These are phyloP conservation scores for Podochytrium sp. DNA, from an alignment of 192 early-diverging fungal species.

Conservation along the genomic window DNA sequence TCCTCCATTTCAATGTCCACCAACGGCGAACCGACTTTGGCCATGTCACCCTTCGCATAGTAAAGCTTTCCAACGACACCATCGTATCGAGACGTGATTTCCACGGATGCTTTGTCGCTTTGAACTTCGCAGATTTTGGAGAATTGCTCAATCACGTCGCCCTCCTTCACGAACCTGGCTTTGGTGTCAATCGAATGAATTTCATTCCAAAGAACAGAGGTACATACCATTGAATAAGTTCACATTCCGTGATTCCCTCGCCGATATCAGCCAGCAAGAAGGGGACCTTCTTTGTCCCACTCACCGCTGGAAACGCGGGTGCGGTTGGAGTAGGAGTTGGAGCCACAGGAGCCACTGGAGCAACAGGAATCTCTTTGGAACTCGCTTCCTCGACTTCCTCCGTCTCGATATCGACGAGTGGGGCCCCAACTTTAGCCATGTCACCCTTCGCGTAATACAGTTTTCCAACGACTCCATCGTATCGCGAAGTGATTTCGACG, in stretches of 20 bases:
- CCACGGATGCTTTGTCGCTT: slow-evolving; percentile 96
- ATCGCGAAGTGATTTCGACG: slow-evolving; percentile 97
- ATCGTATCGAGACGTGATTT: slow-evolving; percentile 94
- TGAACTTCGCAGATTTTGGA: slow-evolving; percentile 95
- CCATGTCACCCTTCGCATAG: slow-evolving; percentile 85
- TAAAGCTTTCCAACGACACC: slow-evolving; percentile 80
- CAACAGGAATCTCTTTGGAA: slow-evolving; percentile 16
- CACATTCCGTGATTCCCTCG: slow-evolving; percentile 95
- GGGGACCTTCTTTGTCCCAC: slow-evolving; percentile 44
- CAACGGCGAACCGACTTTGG: slow-evolving; percentile 87
- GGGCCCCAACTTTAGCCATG: slow-evolving; percentile 89
- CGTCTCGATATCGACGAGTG: slow-evolving; percentile 85
- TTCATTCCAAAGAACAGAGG: background rate
- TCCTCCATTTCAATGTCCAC: slow-evolving; percentile 77
- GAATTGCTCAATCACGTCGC: slow-evolving; percentile 86
- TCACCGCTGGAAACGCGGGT: background rate
- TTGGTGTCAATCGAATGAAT: too few species aligned
- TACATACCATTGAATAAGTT: slow-evolving; percentile 89
- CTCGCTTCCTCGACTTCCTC: slow-evolving; percentile 37
- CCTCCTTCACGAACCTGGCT: slow-evolving; percentile 93
- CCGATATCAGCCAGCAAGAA: slow-evolving; percentile 94
- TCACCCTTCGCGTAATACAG: slow-evolving; percentile 84
- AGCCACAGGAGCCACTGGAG: slow-evolving; percentile 6
- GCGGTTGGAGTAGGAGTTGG: background rate
- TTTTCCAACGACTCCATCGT: slow-evolving; percentile 80